Base-by-base conservation (phyloP, 495 filamentous ascomycete genomes). In the Podospora bellae-mahoneyi region DNA sequence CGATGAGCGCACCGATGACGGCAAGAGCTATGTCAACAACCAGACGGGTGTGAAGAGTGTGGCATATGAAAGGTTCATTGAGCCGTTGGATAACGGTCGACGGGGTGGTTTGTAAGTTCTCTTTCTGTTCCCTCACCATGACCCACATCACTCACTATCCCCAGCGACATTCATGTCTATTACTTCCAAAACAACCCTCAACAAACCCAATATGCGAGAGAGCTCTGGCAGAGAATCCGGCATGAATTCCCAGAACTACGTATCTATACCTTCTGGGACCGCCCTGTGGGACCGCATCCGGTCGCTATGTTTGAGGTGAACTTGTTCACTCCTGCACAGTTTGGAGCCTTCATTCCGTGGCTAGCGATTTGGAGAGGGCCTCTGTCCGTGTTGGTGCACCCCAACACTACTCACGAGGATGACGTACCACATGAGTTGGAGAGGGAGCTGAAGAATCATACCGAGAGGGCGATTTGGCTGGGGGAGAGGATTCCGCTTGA, bases 241-340 rank as follows among this genome's bases (percentile, higher is more conserved):
- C 84, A 86, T 27, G 92, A 97, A 80, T 97, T 96, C 74, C 93
- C 93, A 18, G 93, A 97, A 74, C 84, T 97, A 19, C 85, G 92
- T 56, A 89, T 96, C 72, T 97, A 97, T 76, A 79, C 77, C 2
- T 81, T 96, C 70, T 96, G 86, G 83, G 89, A 95, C 71, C 75
- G 80, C 54, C 92, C 92, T 3, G 75, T 97, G 5, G 93, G 93
- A 0, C 93, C 93, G 2, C 93, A 97, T 72, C 89, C 90, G 0
- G 78, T 92, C 0, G 91, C 87, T 59, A 97, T 97, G 93, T 92
- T 97, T 71, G 93, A 97, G 77, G 94, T 97, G 18, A 95, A 95
- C 69, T 53, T 97, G 30, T 91, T 93, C 76, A 92, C 89, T 0
- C 93, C 93, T 0, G 87, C 87, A 5, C 91, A 97, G 76, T 95